Base-by-base conservation (phyloP, 2,329 filamentous ascomycete genomes). In the Fonsecaea erecta region DNA sequence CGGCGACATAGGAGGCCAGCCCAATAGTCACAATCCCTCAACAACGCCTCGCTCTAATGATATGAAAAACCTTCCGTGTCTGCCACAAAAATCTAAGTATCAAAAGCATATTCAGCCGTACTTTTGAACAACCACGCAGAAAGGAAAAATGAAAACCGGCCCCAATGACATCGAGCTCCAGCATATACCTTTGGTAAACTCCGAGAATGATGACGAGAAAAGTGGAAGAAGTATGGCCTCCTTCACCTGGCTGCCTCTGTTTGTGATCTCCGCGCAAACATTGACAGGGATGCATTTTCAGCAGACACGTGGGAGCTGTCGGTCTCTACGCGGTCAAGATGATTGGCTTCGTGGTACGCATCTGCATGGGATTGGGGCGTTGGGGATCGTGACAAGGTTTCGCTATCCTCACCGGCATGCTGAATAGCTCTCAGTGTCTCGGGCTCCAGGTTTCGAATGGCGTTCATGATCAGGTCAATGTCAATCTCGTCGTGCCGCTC, bases 401-500 rank as follows among this genome's bases (percentile, higher is more conserved):
- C 55, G 14, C 30, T 48, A 14, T 16, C 51, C 24, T 34, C 53
- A 14, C 55, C 52, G 2, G 53, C 43, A 18, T 63, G 48, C 11
- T 46, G 58, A 46, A 30, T 26, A n/a, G 55, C 24, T 26, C 54
- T 21, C 24, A 58, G 21, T 9, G 48, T 37, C 43, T 60, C 55
- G 3, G 64, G 43, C 18, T 64, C 67, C 18, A 67, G 18, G 14
- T 26, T 54, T 26, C 51, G 52, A 12, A 69, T 61, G 12, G 61
- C 62, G 3, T 43, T 43, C 62, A 69, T 59, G 43, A 64, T 32
- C n/a, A 59, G 48, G 32, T 69, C 64, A 37, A 69, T 37, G 35
- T 69, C 64, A 55, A 64, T 64, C 30, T 67, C 67, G 30, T 52
- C 57, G 53, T 70, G 52, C 21, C 64, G 55, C 70, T 86, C 84